These are phyloP conservation scores for Rhododendron simsii DNA, from an alignment of 148 eudicot genomes.

Conservation along the genomic window DNA sequence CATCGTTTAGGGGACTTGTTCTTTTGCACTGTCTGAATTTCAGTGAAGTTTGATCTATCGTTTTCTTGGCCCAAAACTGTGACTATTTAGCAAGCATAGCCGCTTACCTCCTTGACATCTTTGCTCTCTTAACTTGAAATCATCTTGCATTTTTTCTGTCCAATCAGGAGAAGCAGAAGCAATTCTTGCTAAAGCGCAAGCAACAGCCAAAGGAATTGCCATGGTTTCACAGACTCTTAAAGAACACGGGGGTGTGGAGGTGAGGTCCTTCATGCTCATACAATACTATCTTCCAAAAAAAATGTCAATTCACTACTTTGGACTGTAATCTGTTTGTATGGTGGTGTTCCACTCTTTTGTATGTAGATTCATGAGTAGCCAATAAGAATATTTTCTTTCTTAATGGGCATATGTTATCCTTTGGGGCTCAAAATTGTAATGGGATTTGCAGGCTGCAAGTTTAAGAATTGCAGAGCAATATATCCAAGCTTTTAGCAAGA, in stretches of 20 bases:
- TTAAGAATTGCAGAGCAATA: constrained; percentile 83
- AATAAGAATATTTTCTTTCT: not conserved
- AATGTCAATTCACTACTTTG: not conserved
- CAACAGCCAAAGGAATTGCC: constrained; percentile 45
- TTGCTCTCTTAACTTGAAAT: not conserved
- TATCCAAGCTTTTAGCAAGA: constrained; percentile 62
- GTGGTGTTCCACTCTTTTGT: not conserved
- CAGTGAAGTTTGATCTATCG: not conserved
- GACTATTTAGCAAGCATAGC: not conserved
- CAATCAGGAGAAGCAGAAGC: constrained; percentile 84
- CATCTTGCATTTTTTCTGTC: not conserved
- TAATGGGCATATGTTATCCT: not conserved
- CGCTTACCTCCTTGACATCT: not conserved
- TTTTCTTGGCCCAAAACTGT: not conserved
- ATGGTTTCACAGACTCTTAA: constrained; percentile 45
- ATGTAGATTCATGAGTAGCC: not conserved
- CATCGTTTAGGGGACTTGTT: not conserved
- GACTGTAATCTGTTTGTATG: not conserved
- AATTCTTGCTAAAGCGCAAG: constrained; percentile 49
- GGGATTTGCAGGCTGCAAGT: constrained; percentile 72
- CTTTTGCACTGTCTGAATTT: not conserved
- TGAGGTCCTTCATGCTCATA: constrained; percentile 12
- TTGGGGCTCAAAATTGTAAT: not conserved
- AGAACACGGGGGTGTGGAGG: constrained; percentile 62
- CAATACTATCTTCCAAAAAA: not conserved